phyloP scores from a whole-genome alignment of 768 basidiomycete genomes.

The Lyophyllum semitale region DNA sequence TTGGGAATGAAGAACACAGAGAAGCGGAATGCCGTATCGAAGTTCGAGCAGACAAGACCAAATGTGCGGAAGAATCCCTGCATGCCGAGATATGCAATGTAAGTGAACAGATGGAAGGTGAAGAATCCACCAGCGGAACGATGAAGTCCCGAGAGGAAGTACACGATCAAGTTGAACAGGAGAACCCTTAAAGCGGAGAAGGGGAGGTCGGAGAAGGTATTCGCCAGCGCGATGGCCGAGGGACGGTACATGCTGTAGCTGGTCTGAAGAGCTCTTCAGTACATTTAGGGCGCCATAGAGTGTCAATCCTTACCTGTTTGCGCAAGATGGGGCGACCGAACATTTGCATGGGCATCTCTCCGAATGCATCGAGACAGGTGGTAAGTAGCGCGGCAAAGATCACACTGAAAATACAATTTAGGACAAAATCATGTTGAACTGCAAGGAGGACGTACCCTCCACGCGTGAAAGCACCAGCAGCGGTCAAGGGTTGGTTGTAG shows the following conservation, averaged over 20 bases:
- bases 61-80: conserved; percentile 85
- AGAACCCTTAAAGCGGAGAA: conserved; percentile 63
- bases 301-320: conserved; percentile 47
- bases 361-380: conserved; percentile 71
- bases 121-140: conserved; percentile 44
- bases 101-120: conserved; percentile 67
- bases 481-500: conserved; percentile 69
- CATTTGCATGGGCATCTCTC: conserved; percentile 80
- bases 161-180: conserved; percentile 65
- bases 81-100: conserved; percentile 68
- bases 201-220: conserved; percentile 69
- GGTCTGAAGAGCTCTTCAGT: conserved; percentile 33
- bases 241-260: conserved; percentile 68
- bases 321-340: conserved; percentile 74
- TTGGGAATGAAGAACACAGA: conserved; percentile 75
- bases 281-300: neutral
- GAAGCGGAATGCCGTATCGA: conserved; percentile 48
- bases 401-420: conserved; percentile 38
- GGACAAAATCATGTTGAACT: neutral
- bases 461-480: conserved; percentile 85
- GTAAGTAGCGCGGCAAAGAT: conserved; percentile 73
- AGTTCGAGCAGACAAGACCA: conserved; percentile 53
- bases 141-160: conserved; percentile 64
- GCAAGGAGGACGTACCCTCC: conserved; percentile 50
- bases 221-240: conserved; percentile 63